phyloP scores from a whole-genome alignment of 2,329 filamentous ascomycete species.

The Stachybotrys chlorohalonatus region DNA sequence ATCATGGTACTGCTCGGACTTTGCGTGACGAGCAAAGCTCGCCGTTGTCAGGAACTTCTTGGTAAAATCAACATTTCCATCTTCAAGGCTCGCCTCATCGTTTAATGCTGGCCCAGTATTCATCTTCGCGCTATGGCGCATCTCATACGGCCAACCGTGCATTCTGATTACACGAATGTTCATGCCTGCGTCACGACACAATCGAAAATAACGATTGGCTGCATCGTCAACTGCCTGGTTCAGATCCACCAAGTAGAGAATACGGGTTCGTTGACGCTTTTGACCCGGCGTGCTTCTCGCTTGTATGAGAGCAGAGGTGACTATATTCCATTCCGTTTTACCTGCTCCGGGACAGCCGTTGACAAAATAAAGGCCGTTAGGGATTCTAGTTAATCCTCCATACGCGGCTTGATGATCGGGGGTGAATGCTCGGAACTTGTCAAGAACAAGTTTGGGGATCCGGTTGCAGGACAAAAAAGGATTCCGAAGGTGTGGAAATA shows the following conservation, averaged over 20 bases:
- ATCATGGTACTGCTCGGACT: conserved; percentile 5
- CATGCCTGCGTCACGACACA: conserved; percentile 26
- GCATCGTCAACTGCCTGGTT: conserved; percentile 38
- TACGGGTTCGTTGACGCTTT: conserved; percentile 16
- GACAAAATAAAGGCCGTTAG: conserved; percentile 33
- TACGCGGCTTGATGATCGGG: conserved; percentile 28
- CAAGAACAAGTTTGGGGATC: conserved; percentile 15
- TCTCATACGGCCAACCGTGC: conserved; percentile 30
- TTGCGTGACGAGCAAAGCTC: conserved; percentile 10
- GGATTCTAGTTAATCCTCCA: conserved; percentile 22
- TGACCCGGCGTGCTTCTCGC: conserved; percentile 14
- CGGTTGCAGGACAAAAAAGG: conserved; percentile 9
- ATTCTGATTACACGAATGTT: conserved; percentile 26
- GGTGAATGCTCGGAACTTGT: conserved; percentile 24
- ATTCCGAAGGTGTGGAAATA: conserved; percentile 24
- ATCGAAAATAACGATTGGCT: conserved; percentile 28
- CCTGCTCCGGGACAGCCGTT: conserved; percentile 38
- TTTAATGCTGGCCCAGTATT: conserved; percentile 7
- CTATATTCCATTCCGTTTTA: conserved; percentile 37
- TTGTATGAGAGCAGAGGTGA: conserved; percentile 28
- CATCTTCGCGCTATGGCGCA: conserved; percentile 19
- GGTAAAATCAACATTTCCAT: conserved; percentile 20
- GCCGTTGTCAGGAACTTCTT: conserved; percentile 22
- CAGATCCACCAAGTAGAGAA: conserved; percentile 37
- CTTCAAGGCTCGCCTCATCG: background rate